A percentile compares a stretch with the other conserved stretches of the same genome.
These are phyloP conservation scores for Omphalotus guepiniiformis DNA, from an alignment of 768 basidiomycete species.

Conservation along the genomic window DNA sequence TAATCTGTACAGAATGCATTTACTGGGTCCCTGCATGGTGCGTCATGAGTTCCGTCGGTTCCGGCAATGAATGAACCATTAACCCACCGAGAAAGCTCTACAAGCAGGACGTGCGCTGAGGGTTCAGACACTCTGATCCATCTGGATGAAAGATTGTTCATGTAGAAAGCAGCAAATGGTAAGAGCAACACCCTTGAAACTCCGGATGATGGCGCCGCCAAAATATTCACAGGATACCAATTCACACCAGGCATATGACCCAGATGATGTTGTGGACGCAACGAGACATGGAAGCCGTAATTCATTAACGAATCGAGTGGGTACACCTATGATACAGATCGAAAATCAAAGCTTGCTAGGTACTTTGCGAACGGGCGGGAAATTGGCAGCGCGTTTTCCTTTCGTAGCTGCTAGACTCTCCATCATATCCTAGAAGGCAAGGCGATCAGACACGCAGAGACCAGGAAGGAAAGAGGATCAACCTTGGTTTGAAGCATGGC, in stretches of 20 bases:
- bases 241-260: too few relatives aligned
- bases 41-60: not conserved
- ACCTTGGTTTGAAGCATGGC: conserved; percentile 47
- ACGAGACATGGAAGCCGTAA: too few relatives aligned
- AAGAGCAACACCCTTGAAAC: too few relatives aligned
- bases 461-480: conserved; percentile 11
- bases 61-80: not conserved
- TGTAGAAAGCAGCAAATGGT: too few relatives aligned
- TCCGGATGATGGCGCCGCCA: too few relatives aligned
- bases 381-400: not conserved
- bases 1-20: conserved; percentile 62
- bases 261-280: too few relatives aligned
- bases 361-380: not conserved
- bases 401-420: not conserved
- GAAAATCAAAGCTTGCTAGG: too few relatives aligned
- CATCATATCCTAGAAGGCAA: not conserved
- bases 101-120: conserved; percentile 38
- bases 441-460: not conserved
- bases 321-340: too few relatives aligned
- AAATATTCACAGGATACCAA: too few relatives aligned
- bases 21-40: conserved; percentile 50
- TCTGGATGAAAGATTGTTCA: conserved; percentile 29
- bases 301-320: too few relatives aligned
- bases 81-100: conserved; percentile 41
- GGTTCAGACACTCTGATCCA: conserved; percentile 48